phyloP scores from a whole-genome alignment of 2,329 filamentous ascomycete genomes.

The Rhytidhysteron rufulum region DNA sequence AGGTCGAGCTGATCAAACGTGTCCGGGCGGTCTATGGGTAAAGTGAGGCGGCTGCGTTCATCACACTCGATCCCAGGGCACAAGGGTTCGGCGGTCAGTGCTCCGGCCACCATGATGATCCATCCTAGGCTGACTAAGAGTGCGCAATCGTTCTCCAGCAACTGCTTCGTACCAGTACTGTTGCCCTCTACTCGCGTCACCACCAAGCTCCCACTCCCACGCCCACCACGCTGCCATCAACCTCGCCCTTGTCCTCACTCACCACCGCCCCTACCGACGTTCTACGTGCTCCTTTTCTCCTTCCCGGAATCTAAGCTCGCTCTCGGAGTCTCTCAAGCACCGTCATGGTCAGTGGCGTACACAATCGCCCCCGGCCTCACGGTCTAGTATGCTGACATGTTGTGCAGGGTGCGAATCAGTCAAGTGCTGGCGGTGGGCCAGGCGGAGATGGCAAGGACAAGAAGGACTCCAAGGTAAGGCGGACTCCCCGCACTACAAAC shows the following conservation, averaged over 20 bases:
- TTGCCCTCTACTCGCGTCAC: conserved; percentile 1
- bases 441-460: conserved; percentile 82
- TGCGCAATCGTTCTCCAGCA: too few relatives aligned
- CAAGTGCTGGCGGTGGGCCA: conserved; percentile 72
- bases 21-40: conserved; percentile 18
- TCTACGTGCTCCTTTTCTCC: not conserved
- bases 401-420: conserved; percentile 74
- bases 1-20: conserved; percentile 22
- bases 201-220: not conserved
- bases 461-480: conserved; percentile 61
- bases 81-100: too few relatives aligned
- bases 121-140: too few relatives aligned
- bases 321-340: not conserved
- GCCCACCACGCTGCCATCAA: conserved; percentile 1
- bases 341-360: conserved; percentile 30
- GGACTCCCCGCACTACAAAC: not conserved
- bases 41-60: conserved; percentile 24
- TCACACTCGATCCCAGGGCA: too few relatives aligned
- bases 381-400: conserved; percentile 34
- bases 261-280: not conserved
- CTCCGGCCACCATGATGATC: too few relatives aligned
- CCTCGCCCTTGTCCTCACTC: not conserved
- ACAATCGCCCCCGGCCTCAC: conserved; percentile 13
- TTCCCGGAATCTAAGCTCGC: not conserved
- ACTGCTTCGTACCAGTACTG: too few relatives aligned